phyloP scores from a whole-genome alignment of 768 basidiomycete species.

The Leccinellum albellum region DNA sequence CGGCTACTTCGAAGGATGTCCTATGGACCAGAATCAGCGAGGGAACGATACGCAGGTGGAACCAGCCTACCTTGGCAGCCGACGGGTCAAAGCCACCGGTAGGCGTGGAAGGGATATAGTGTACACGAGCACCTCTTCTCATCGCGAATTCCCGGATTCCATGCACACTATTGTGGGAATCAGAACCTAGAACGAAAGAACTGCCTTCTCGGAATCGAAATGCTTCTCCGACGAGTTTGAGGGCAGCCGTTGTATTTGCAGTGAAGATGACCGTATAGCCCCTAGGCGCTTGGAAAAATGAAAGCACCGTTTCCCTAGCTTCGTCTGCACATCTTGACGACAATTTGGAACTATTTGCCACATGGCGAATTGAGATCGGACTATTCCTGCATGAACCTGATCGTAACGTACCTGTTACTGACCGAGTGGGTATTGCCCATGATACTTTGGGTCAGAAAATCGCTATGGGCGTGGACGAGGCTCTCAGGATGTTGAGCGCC shows the following conservation, averaged over 20 bases:
- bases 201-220: constrained; percentile 65
- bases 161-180: constrained; percentile 84
- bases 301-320: constrained; percentile 67
- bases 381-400: background rate
- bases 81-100: constrained; percentile 61
- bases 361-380: background rate
- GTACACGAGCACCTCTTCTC: constrained; percentile 49
- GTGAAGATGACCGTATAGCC: constrained; percentile 84
- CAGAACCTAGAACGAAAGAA: constrained; percentile 62
- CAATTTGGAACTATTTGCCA: constrained; percentile 54
- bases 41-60: constrained; percentile 7
- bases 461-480: constrained; percentile 64
- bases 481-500: constrained; percentile 78
- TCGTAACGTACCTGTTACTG: constrained; percentile 69
- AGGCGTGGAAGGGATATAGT: constrained; percentile 61
- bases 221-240: constrained; percentile 80
- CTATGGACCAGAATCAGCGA: constrained; percentile 32
- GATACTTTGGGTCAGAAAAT: constrained; percentile 61
- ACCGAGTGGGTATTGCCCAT: constrained; percentile 85
- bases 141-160: constrained; percentile 73
- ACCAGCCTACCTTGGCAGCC: constrained; percentile 52
- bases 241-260: constrained; percentile 70
- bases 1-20: constrained; percentile 49
- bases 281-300: constrained; percentile 72
- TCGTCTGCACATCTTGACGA: constrained; percentile 64